Evolutionary conservation across 495 filamentous ascomycete species (phyloP).

Genomic region (Corynascus novoguineensis): DNA sequence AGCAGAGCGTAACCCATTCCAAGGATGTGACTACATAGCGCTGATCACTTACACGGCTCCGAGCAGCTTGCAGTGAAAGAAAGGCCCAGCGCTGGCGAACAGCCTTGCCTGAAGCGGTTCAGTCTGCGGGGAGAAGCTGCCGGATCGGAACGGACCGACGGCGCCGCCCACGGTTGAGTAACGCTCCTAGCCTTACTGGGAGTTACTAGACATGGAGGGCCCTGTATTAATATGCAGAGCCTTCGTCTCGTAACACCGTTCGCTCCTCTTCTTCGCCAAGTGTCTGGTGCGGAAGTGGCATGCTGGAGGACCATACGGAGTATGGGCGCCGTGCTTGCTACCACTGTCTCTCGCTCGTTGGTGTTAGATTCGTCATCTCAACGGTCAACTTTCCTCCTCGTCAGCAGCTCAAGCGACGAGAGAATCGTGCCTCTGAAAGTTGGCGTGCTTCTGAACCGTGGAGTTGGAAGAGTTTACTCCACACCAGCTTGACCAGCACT

Average conservation of each 20-base stretch:
- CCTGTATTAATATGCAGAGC: neutral
- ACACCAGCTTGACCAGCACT: neutral
- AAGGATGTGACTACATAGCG: no score
- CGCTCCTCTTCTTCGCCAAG: no score
- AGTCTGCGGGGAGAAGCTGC: neutral
- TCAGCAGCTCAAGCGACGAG: neutral
- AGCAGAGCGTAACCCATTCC: no score
- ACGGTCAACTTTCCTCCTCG: no score
- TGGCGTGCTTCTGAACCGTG: neutral
- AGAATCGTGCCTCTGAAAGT: neutral
- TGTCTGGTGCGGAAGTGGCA: no score
- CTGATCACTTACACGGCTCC: neutral
- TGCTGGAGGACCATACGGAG: no score
- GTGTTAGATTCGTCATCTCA: no score
- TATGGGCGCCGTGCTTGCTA: no score
- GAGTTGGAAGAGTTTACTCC: neutral
- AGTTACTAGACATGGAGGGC: neutral
- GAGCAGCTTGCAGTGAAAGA: no score
- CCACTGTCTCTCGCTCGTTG: no score
- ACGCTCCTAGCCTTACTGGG: no score
- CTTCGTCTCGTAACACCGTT: no score
- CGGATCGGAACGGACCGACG: slow-evolving; percentile 7
- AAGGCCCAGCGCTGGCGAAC: neutral
- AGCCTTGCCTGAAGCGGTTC: neutral
- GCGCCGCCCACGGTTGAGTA: neutral